phyloP scores from a whole-genome alignment of 2,329 filamentous ascomycete genomes.

The Akanthomyces muscarius region DNA sequence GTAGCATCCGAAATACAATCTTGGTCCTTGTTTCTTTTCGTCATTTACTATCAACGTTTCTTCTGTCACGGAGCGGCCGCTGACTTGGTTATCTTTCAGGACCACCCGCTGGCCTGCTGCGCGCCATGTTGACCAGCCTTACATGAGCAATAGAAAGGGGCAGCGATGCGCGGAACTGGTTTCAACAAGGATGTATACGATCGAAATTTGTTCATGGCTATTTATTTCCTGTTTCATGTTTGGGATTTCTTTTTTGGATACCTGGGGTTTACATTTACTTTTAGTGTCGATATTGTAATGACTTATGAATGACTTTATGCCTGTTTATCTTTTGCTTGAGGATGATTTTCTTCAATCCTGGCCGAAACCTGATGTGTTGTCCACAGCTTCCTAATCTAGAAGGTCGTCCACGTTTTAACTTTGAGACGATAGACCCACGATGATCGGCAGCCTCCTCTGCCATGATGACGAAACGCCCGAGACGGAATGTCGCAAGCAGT shows the following conservation, averaged over 20 bases:
- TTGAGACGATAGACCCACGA: background rate
- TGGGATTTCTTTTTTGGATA: conserved; percentile 1
- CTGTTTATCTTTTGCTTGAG: background rate
- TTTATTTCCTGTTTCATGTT: background rate
- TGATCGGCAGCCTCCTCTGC: background rate
- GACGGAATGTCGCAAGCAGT: too few species aligned
- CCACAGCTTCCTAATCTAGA: background rate
- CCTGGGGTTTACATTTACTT: background rate
- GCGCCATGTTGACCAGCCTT: conserved; percentile 67
- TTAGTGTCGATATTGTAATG: background rate
- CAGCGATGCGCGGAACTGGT: background rate
- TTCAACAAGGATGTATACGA: background rate
- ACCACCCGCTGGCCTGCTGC: conserved; percentile 59
- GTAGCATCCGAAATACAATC: background rate
- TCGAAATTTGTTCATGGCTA: background rate
- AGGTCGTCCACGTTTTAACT: background rate
- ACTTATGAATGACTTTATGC: conserved; percentile 7
- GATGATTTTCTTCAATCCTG: background rate
- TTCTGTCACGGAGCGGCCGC: conserved; percentile 24
- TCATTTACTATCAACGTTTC: conserved; percentile 10
- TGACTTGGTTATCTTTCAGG: conserved; percentile 42
- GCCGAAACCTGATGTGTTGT: background rate
- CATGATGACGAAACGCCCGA: background rate
- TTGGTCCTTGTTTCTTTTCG: conserved; percentile 19
- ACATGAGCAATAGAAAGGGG: conserved; percentile 44